A percentile compares a stretch with the other conserved stretches of the same genome.
phyloP scores from a whole-genome alignment of 306 rosid species.

The Acacia acuminata region DNA sequence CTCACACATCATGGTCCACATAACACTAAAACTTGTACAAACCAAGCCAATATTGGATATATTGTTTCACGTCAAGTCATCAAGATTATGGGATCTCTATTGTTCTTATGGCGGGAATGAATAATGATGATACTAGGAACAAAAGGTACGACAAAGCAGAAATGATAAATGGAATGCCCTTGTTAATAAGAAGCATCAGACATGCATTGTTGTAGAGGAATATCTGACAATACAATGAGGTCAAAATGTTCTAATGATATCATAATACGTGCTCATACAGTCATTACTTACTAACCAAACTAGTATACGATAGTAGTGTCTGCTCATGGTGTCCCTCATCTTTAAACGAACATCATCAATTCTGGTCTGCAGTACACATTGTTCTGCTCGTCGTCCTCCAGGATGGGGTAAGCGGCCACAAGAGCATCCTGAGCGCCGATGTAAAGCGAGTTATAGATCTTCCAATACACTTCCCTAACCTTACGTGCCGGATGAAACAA shows the following conservation, averaged over 20 bases:
- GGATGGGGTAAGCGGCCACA: constrained; percentile 64
- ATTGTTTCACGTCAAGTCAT: neutral
- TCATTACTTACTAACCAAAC: neutral
- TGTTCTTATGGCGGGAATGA: neutral
- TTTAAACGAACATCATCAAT: constrained; percentile 54
- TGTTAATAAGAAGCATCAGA: neutral
- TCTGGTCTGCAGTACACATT: constrained; percentile 65
- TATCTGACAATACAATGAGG: neutral
- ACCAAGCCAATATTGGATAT: neutral
- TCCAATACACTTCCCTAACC: constrained; percentile 85
- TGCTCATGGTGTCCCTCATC: neutral
- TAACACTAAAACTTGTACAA: neutral
- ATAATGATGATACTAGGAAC: neutral
- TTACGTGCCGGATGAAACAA: constrained; percentile 80
- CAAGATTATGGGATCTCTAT: neutral
- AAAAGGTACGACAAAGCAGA: neutral
- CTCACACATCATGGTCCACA: neutral
- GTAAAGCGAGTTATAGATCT: constrained; percentile 69
- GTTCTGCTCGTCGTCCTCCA: constrained; percentile 70
- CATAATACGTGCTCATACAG: neutral
- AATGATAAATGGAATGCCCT: neutral
- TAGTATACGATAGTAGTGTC: neutral
- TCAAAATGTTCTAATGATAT: neutral
- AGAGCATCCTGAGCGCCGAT: constrained; percentile 83
- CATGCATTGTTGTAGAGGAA: neutral